phyloP scores from a whole-genome alignment of 2,329 filamentous ascomycete genomes.

The Arthrinium phaeospermum region DNA sequence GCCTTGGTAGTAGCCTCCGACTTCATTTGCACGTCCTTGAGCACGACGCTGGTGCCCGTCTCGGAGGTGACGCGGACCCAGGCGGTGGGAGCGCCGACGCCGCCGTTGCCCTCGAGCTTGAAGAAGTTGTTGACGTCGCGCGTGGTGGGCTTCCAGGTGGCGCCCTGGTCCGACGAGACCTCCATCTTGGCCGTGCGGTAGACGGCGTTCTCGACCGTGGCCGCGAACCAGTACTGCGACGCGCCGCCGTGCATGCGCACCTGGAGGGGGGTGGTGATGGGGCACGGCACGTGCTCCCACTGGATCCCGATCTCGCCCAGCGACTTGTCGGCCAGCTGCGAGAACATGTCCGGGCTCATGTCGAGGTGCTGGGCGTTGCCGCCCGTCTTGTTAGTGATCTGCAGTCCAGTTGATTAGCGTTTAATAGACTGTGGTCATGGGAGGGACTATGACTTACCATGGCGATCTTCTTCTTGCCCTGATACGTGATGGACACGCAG shows the following conservation, averaged over 20 bases:
- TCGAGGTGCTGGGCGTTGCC: slow-evolving; percentile 19
- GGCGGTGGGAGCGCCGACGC: slow-evolving; percentile 7
- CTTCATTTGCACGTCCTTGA: slow-evolving; percentile 12
- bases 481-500: slow-evolving; percentile 19
- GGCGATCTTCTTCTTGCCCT: slow-evolving; percentile 20
- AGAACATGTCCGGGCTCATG: slow-evolving; percentile 20
- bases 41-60: slow-evolving; percentile 15
- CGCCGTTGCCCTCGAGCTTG: slow-evolving; percentile 18
- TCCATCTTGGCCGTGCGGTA: slow-evolving; percentile 28
- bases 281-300: slow-evolving; percentile 19
- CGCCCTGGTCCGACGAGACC: slow-evolving; percentile 20
- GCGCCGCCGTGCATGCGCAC: slow-evolving; percentile 28
- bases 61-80: slow-evolving; percentile 18
- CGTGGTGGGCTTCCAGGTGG: slow-evolving; percentile 16
- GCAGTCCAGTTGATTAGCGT: neutral
- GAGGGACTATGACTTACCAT: too few relatives aligned
- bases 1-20: slow-evolving; percentile 1
- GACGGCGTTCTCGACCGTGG: slow-evolving; percentile 28
- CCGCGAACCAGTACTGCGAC: slow-evolving; percentile 29
- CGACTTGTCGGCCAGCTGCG: slow-evolving; percentile 20
- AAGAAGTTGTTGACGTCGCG: slow-evolving; percentile 22
- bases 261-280: slow-evolving; percentile 22
- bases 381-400: slow-evolving; percentile 21
- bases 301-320: slow-evolving; percentile 18
- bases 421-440: too few relatives aligned